phyloP scores from a whole-genome alignment of 2,329 filamentous ascomycete genomes.

The Pseudogymnoascus sp. region DNA sequence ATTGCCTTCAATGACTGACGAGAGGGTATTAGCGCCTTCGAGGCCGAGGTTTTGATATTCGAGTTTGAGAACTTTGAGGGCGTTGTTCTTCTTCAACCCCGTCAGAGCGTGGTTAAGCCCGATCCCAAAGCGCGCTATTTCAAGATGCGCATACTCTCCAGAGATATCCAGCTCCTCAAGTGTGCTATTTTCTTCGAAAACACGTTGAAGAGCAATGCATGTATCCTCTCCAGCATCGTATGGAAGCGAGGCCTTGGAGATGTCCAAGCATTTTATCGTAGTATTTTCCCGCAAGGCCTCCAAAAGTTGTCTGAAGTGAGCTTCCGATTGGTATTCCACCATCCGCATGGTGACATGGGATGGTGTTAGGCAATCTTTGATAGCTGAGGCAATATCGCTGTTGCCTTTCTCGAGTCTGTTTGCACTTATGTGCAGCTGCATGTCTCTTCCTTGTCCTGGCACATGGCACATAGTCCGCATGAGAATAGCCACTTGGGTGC shows the following conservation, averaged over 20 bases:
- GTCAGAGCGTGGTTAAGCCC: conserved; percentile 58
- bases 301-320: conserved; percentile 50
- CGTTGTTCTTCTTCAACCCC: conserved; percentile 54
- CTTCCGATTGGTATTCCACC: conserved; percentile 45
- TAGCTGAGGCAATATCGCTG: conserved; percentile 41
- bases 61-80: conserved; percentile 53
- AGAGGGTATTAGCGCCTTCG: conserved; percentile 59
- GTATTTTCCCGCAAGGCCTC: conserved; percentile 53
- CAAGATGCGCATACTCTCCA: conserved; percentile 62
- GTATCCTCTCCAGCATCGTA: conserved; percentile 61
- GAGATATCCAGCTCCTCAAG: conserved; percentile 61
- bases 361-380: conserved; percentile 45
- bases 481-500: conserved; percentile 54
- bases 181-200: conserved; percentile 60
- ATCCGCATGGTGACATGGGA: conserved; percentile 57
- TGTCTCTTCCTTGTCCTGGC: conserved; percentile 41
- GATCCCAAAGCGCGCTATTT: conserved; percentile 59
- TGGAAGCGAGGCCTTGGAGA: conserved; percentile 61
- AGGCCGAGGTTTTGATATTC: conserved; percentile 61
- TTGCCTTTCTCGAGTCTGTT: conserved; percentile 42
- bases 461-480: conserved; percentile 52
- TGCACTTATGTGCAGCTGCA: conserved; percentile 57
- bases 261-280: conserved; percentile 55
- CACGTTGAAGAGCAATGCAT: conserved; percentile 50
- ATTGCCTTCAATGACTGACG: conserved; percentile 59